Evolutionary conservation across 1,284 basidiomycete species (phyloP).

Genomic region (Heliocybe sulcata): DNA sequence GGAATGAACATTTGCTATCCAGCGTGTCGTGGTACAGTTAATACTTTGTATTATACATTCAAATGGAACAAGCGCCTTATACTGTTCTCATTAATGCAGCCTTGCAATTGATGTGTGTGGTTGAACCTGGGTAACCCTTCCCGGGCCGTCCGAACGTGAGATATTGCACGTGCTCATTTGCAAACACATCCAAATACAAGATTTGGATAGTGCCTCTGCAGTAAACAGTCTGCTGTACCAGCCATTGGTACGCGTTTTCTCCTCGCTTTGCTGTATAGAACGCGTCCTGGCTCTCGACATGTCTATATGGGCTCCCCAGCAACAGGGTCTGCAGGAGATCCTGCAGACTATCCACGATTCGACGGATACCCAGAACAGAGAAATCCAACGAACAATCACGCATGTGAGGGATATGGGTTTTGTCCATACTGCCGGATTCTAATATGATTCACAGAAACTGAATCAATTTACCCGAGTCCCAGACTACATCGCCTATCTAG

Average conservation of each 20-base stretch:
- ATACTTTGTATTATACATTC: too few relatives aligned
- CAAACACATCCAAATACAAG: background rate
- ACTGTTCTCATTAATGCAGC: too few relatives aligned
- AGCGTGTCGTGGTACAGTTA: background rate
- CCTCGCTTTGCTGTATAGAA: constrained; percentile 7
- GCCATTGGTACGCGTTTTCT: constrained; percentile 17
- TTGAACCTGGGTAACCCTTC: too few relatives aligned
- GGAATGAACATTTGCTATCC: constrained; percentile 44
- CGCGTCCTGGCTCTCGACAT: constrained; percentile 25
- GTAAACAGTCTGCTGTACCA: background rate
- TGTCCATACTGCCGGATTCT: constrained; percentile 12
- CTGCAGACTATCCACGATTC: constrained; percentile 82
- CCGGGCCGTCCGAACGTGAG: background rate
- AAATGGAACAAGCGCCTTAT: too few relatives aligned
- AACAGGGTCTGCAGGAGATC: constrained; percentile 76
- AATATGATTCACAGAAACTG: constrained; percentile 59
- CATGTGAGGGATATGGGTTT: constrained; percentile 43
- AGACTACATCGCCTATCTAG: constrained; percentile 95
- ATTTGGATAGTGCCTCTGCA: background rate
- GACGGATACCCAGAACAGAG: constrained; percentile 58
- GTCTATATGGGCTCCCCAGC: constrained; percentile 70
- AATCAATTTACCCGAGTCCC: constrained; percentile 84
- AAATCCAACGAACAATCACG: constrained; percentile 70
- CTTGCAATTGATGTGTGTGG: too few relatives aligned
- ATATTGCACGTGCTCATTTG: background rate